Percentiles rank a stretch among this genome's conserved stretches.
Evolutionary conservation across 2,329 filamentous ascomycete genomes (phyloP).

Genomic region (Calonectria montana): DNA sequence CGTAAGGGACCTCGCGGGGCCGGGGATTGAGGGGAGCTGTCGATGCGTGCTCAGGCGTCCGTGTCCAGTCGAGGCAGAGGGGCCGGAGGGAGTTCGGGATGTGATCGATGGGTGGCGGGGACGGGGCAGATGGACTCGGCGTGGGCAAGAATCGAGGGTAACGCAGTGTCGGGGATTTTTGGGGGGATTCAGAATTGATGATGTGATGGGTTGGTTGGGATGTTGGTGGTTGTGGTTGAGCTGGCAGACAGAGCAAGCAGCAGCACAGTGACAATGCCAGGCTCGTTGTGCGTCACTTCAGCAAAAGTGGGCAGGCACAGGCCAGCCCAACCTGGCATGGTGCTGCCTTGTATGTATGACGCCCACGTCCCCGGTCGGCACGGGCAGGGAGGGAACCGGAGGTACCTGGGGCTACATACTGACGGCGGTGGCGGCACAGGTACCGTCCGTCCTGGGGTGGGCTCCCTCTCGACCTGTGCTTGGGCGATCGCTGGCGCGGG

Average conservation of each 20-base stretch:
- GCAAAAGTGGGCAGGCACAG: conserved; percentile 42
- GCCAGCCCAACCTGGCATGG: conserved; percentile 24
- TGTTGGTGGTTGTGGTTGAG: background rate
- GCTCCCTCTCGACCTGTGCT: conserved; percentile 7
- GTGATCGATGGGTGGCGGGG: background rate
- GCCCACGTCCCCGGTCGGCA: conserved; percentile 24
- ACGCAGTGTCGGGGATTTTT: background rate
- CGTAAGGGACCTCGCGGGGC: conserved; percentile 27
- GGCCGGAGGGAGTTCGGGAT: background rate
- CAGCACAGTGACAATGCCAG: background rate
- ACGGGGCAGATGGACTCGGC: background rate
- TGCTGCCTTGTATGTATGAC: conserved; percentile 39
- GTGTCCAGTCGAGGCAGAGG: conserved; percentile 10
- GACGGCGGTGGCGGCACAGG: background rate
- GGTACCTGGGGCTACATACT: background rate
- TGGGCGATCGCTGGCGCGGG: conserved; percentile 8
- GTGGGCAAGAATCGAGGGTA: background rate
- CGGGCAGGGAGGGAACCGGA: background rate
- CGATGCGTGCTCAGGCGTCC: background rate
- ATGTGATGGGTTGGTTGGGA: conserved; percentile 2
- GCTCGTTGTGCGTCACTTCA: conserved; percentile 28
- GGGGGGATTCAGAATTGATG: background rate
- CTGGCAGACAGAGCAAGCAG: background rate
- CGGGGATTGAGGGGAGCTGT: background rate
- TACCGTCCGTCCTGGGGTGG: conserved; percentile 5